These are phyloP conservation scores for Fragaria ananassa DNA, from an alignment of 306 rosid genomes.

Conservation along the genomic window DNA sequence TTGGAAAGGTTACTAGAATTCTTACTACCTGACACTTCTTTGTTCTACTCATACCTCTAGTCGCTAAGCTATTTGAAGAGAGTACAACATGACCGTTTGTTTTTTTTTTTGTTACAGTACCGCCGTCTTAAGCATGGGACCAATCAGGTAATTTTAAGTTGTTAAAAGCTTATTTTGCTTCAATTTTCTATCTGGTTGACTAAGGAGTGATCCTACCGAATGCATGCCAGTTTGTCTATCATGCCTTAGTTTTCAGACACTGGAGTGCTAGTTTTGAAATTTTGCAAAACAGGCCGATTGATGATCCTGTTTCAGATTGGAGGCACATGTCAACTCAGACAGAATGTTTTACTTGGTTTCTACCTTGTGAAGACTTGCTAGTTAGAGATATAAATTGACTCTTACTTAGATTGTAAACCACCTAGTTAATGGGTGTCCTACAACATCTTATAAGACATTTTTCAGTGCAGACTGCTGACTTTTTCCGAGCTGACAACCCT, in stretches of 20 bases:
- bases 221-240: constrained; percentile 2
- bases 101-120: constrained; percentile 56
- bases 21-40: constrained; percentile 29
- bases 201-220: constrained; percentile 4
- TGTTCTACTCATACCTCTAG: constrained; percentile 20
- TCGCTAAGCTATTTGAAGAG: constrained; percentile 21
- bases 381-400: not conserved
- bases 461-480: constrained; percentile 83
- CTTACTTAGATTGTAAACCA: not conserved
- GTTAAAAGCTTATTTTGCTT: not conserved
- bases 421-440: not conserved
- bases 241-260: not conserved
- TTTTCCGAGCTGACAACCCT: constrained; percentile 94
- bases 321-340: not conserved
- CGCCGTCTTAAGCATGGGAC: constrained; percentile 96
- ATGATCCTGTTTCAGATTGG: not conserved
- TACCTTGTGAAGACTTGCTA: not conserved
- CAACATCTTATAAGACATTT: constrained; percentile 17
- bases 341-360: not conserved
- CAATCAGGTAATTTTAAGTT: constrained; percentile 61
- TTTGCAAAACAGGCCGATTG: not conserved
- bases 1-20: constrained; percentile 80
- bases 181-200: constrained; percentile 1
- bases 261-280: not conserved
- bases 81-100: constrained; percentile 18